These are phyloP conservation scores for Gamsiella multidivaricata DNA, from an alignment of 192 early-diverging fungal species.

Conservation along the genomic window DNA sequence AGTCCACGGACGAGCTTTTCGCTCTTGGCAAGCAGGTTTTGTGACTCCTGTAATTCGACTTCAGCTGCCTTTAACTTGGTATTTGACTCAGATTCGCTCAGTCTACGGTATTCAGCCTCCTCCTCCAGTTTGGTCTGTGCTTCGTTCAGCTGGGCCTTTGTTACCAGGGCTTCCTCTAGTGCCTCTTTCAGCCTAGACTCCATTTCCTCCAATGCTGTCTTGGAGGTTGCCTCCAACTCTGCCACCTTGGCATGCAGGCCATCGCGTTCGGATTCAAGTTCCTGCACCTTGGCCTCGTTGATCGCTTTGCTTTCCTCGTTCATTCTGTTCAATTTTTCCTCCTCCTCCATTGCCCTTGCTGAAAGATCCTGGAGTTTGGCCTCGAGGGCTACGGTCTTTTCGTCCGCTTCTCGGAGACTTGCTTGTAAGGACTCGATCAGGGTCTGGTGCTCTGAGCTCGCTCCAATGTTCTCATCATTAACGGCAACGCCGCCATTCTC, in stretches of 20 bases:
- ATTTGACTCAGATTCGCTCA: constrained; percentile 19
- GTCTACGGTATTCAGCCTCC: constrained; percentile 22
- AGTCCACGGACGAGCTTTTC: constrained; percentile 22
- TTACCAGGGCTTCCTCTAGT: constrained; percentile 42
- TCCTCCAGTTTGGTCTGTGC: constrained; percentile 12
- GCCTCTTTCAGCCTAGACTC: constrained; percentile 9
- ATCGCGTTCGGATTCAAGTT: constrained; percentile 23
- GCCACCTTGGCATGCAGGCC: constrained; percentile 3
- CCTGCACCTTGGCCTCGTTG: constrained; percentile 16
- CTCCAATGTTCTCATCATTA: neutral
- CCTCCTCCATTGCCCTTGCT: constrained; percentile 44
- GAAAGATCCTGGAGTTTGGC: constrained; percentile 53
- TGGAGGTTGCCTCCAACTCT: neutral
- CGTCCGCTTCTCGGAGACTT: constrained; percentile 43
- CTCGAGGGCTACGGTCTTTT: constrained; percentile 37
- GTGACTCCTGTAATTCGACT: constrained; percentile 41
- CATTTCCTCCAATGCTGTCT: neutral
- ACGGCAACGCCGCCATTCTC: constrained; percentile 16
- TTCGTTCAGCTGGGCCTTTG: constrained; percentile 47
- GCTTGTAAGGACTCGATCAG: constrained; percentile 46
- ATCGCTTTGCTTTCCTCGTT: constrained; percentile 11
- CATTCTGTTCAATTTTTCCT: constrained; percentile 31
- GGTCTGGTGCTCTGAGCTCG: constrained; percentile 15
- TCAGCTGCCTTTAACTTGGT: constrained; percentile 29
- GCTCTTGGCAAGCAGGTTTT: constrained; percentile 28